phyloP scores from a whole-genome alignment of 2,329 filamentous ascomycete species.

The Zarea fungicola region DNA sequence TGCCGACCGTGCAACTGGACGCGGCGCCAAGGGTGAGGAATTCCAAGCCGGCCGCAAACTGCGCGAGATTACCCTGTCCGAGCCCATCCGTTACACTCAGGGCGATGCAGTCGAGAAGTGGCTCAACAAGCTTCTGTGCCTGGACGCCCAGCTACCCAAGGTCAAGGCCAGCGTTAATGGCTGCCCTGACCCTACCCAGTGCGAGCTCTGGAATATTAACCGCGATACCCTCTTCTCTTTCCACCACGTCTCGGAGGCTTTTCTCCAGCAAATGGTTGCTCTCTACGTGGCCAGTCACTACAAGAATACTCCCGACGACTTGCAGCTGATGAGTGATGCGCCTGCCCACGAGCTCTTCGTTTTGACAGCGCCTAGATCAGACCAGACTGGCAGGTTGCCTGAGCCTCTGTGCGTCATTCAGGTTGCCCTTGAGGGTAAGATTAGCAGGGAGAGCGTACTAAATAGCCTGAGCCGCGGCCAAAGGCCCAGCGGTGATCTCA shows the following conservation, averaged over 20 bases:
- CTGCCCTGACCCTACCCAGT: constrained; percentile 85
- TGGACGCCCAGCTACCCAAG: constrained; percentile 84
- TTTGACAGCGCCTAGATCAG: constrained; percentile 77
- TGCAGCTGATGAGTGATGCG: constrained; percentile 98
- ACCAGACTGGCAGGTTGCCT: constrained; percentile 71
- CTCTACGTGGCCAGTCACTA: constrained; percentile 96
- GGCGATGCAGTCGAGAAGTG: constrained; percentile 92
- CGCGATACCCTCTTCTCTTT: constrained; percentile 97
- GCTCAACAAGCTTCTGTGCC: constrained; percentile 89
- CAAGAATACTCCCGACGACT: constrained; percentile 95
- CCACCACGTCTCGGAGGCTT: constrained; percentile 93
- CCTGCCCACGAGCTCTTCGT: constrained; percentile 96
- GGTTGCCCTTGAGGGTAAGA: constrained; percentile 88
- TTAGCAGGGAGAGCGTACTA: constrained; percentile 87
- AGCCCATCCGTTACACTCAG: constrained; percentile 90
- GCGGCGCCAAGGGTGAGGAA: constrained; percentile 58
- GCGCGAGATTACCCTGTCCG: constrained; percentile 85
- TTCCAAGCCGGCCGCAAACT: constrained; percentile 68
- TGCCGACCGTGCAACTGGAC: constrained; percentile 74
- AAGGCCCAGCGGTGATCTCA: constrained; percentile 84
- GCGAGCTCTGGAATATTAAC: constrained; percentile 90
- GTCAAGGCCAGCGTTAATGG: constrained; percentile 75
- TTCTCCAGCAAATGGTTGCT: constrained; percentile 96
- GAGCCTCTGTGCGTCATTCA: constrained; percentile 95
- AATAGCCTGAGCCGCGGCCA: constrained; percentile 86